Conservation (phyloP, 305 asterid species). For the Solanum aculeatissimum region DNA sequence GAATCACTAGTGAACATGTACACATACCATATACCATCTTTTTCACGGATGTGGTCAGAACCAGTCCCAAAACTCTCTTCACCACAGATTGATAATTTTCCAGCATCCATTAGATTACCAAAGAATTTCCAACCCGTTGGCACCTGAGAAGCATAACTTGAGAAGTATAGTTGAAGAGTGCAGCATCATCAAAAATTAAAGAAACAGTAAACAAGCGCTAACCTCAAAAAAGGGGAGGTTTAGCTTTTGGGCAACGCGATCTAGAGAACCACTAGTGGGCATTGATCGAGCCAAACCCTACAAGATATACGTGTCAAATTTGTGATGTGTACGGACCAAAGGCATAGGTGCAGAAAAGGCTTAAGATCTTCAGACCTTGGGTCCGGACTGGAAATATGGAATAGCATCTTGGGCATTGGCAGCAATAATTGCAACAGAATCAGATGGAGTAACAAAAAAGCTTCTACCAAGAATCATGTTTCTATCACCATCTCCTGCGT, state of each 20-base stretch:
- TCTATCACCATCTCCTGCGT: conserved; percentile 96
- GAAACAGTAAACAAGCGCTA: neutral
- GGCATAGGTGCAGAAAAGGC: neutral
- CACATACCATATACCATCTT: conserved; percentile 90
- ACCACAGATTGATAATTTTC: conserved; percentile 83
- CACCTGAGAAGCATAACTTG: conserved; percentile 34
- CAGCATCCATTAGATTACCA: conserved; percentile 99
- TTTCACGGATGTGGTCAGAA: conserved; percentile 96
- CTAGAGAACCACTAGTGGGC: conserved; percentile 99
- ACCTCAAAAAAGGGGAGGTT: conserved; percentile 85
- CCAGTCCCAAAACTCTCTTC: conserved; percentile 99
- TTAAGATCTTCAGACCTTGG: conserved; percentile 43
- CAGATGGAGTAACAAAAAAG: conserved; percentile 96
- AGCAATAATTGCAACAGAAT: conserved; percentile 92
- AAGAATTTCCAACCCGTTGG: conserved; percentile 99
- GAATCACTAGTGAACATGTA: conserved; percentile 4
- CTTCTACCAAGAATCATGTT: conserved; percentile 90
- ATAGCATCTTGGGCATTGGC: conserved; percentile 88
- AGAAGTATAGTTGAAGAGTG: neutral
- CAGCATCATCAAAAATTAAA: neutral
- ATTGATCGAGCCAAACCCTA: conserved; percentile 99
- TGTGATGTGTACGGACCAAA: neutral
- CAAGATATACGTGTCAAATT: neutral
- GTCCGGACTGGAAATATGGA: conserved; percentile 75
- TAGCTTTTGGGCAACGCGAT: conserved; percentile 76